Evolutionary conservation across 2,329 filamentous ascomycete genomes (phyloP), one percentile per base, ranked within the genome.

Genomic region (Fusarium goolgardi): DNA sequence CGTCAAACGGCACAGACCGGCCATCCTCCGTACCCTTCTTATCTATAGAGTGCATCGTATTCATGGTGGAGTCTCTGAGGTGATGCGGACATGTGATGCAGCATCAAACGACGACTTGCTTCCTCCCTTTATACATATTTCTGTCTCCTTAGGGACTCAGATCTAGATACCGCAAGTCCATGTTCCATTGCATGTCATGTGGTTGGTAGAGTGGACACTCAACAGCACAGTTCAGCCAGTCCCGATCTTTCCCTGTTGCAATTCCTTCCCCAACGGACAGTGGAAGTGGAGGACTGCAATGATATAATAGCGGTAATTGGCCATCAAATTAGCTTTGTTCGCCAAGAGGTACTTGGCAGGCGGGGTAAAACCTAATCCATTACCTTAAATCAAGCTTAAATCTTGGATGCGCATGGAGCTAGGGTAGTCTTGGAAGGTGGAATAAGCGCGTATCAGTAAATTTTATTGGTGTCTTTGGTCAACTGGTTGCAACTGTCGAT

Each of bases 301-400:
- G 20, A 6, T 6, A 20, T 3, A 12, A 20, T n/a, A 6, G 9
- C 5, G 13, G 10, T 39, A 23, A 55, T 55, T 55, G 43, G 32
- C 5, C 11, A 13, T n/a, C 2, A 9, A n/a, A 12, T 32, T 8
- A 25, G 23, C 11, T 10, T 31, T 27, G 4, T 13, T 13, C n/a
- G 56, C 56, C 32, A 53, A 53, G 37, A 21, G 1, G 3, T 11
- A 20, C 44, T 62, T 62, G 57, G 57, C 57, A 62, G 41, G 59
- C 57, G 59, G 57, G 59, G 57, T 62, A 55, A 9, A 5, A n/a
- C 21, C 15, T 40, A 35, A 29, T 25, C n/a, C 11, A n/a, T 31
- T 23, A 57, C 47, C 35, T 39, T 47, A 55, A 43, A 62, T 37
- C 57, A 62, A 47, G 59, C 47, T 62, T 62, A 55, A 62, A 62